Evolutionary conservation across 2,329 filamentous ascomycete genomes (phyloP), one percentile per base, ranked within the genome.

Genomic region (Chalaropsis ovoidea): DNA sequence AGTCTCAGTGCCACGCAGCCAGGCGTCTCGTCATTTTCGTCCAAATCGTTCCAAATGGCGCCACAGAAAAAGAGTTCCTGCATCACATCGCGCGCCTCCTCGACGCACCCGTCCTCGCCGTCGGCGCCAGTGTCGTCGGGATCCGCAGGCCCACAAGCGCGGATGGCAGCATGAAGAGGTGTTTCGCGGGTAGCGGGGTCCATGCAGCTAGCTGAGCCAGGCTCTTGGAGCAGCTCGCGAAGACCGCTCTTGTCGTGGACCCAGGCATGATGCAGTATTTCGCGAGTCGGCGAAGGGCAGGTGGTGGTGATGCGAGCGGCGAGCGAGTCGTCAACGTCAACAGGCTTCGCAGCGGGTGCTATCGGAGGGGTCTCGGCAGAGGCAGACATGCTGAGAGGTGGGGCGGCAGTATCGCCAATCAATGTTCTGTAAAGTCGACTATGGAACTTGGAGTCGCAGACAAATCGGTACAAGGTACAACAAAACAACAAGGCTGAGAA

Each of bases 21-120:
- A 0, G 94, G 91, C 2, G 94, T 97, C 79, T 97, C 93, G 71
- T 90, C 83, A 70, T 89, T 87, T 70, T 80, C 77, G 74, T 97
- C 90, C 65, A 97, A 79, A 74, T 96, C 92, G 77, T 99, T 99
- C 94, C 94, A 99, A 70, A 97, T 96, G 11, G 90, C 94, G 41
- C 94, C 94, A 70, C 88, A 87, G 72, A 92, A 82, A 68, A 97
- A 85, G 7, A 97, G 80, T 72, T 94, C 83, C 70, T 83, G 82
- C 3, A 96, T 78, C 0, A 87, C 86, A 63, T 85, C 83, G 65
- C 82, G 81, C 2, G 86, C 88, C 47, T 82, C 82, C 60, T 86
- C 82, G 41, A 88, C 74, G 31, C 75, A 73, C 64, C 76, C 70
- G 31, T 77, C 75, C 27, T 77, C 76, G 10, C 73, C 73, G 2